Conservation (phyloP, 2,329 filamentous ascomycete species). For the Neonectria punicea region DNA sequence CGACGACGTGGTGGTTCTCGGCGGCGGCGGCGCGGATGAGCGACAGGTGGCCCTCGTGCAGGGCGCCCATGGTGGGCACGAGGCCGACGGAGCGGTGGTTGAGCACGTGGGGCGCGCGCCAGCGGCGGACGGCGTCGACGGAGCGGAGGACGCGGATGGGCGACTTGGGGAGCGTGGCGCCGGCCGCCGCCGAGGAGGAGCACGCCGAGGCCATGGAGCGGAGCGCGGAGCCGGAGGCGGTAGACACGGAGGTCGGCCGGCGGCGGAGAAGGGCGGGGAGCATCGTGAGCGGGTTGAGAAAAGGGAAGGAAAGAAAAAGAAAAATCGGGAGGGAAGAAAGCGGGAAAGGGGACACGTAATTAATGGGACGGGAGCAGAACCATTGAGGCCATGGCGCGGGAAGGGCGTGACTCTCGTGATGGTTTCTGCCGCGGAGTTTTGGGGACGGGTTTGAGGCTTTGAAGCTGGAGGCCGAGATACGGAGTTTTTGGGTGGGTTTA, state of each 20-base stretch:
- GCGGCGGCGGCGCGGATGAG: slow-evolving; percentile 85
- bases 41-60: slow-evolving; percentile 91
- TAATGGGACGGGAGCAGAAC: slow-evolving; percentile 41
- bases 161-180: slow-evolving; percentile 62
- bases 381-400: slow-evolving; percentile 44
- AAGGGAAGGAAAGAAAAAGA: neutral
- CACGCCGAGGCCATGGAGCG: slow-evolving; percentile 35
- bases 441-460: slow-evolving; percentile 44
- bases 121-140: slow-evolving; percentile 75
- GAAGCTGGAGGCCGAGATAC: slow-evolving; percentile 2
- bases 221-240: slow-evolving; percentile 25
- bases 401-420: slow-evolving; percentile 50
- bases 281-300: slow-evolving; percentile 25
- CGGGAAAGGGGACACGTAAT: slow-evolving; percentile 2
- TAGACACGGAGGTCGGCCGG: slow-evolving; percentile 9
- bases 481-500: slow-evolving; percentile 25
- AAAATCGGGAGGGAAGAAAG: neutral
- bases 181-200: slow-evolving; percentile 32
- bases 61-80: slow-evolving; percentile 96
- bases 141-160: slow-evolving; percentile 80
- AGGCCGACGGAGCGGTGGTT: slow-evolving; percentile 81
- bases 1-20: slow-evolving; percentile 87
- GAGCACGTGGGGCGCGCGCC: slow-evolving; percentile 73
- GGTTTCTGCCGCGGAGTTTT: slow-evolving; percentile 61
- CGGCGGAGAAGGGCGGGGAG: slow-evolving; percentile 29